Base-by-base conservation (phyloP, 768 basidiomycete genomes). In the Boletus insuetus region DNA sequence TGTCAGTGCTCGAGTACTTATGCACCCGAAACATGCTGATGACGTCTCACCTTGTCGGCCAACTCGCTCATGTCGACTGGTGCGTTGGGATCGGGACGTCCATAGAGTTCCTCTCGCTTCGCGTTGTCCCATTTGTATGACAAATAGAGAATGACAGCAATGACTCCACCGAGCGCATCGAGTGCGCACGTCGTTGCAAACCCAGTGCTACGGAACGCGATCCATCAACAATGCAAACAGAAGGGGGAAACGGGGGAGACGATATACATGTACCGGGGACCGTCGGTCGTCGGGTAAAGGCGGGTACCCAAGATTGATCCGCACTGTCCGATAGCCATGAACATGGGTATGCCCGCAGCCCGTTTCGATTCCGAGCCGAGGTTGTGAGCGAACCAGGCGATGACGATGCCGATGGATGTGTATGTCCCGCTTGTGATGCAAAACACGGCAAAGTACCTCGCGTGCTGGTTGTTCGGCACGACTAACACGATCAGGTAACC, bases 311-410 rank as follows among this genome's bases (percentile, higher is more conserved):
- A 75, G 45, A 89, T 71, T 56, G 87, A 87, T 13, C 87, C 89
- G 48, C 86, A 83, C 64, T 91, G 89, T 0, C 89, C 89, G 37
- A 91, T 88, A 12, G 86, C 80, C 83, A 89, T 89, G 65, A 89
- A 89, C 71, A 87, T 78, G 10, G 87, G 86, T 32, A 89, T 85
- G 0, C 88, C 88, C 0, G 87, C 82, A 0, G 89, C 88, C 52
- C 81, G 83, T 69, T 91, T 89, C 0, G 85, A 84, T 62, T 91
- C 89, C 0, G 88, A 89, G 4, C 87, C 88, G 8, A 89, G 77
- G 61, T 89, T 91, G 62, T 89, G 87, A 4, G 85, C 81, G 59
- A 85, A 89, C 90, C 89, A 91, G 4, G 88, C 86, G 51, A 91
- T 84, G 38, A 82, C 79, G 6, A 89, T 69, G 1, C 87, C 89